Conservation (phyloP, 257 asterid genomes). For the Jacaranda mimosifolia region DNA sequence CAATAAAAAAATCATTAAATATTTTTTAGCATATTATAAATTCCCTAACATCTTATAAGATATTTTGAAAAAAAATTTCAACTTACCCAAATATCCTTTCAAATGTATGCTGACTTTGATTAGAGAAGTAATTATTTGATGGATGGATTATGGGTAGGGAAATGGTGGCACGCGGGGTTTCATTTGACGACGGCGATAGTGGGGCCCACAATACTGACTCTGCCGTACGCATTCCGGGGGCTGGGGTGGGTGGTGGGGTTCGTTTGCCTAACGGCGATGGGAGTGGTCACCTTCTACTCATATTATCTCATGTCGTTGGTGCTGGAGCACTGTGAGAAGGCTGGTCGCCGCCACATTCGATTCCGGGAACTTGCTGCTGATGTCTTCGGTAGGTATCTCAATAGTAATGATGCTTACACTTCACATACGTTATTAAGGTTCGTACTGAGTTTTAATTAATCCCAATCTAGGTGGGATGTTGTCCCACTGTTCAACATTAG, state of each 20-base stretch:
- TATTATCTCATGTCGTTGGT: slow-evolving; percentile 90
- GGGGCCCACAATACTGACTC: slow-evolving; percentile 85
- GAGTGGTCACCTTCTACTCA: slow-evolving; percentile 82
- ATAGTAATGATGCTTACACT: too few relatives aligned
- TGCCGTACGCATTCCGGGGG: slow-evolving; percentile 93
- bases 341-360: slow-evolving; percentile 94
- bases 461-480: too few relatives aligned
- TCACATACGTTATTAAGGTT: too few relatives aligned
- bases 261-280: slow-evolving; percentile 88
- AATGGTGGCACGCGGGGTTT: slow-evolving; percentile 99
- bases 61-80: too few relatives aligned
- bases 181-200: slow-evolving; percentile 96
- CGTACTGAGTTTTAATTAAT: too few relatives aligned
- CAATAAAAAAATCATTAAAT: too few relatives aligned
- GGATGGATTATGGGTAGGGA: slow-evolving; percentile 52
- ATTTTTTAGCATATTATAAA: too few relatives aligned
- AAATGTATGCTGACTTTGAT: too few relatives aligned
- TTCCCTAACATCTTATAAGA: too few relatives aligned
- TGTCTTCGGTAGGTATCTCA: slow-evolving; percentile 61
- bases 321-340: slow-evolving; percentile 94
- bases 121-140: neutral
- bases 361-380: slow-evolving; percentile 99
- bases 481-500: too few relatives aligned
- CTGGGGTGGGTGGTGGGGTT: slow-evolving; percentile 86
- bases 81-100: too few relatives aligned